phyloP scores from a whole-genome alignment of 345 rosid species.

The Eutrema japonicum region DNA sequence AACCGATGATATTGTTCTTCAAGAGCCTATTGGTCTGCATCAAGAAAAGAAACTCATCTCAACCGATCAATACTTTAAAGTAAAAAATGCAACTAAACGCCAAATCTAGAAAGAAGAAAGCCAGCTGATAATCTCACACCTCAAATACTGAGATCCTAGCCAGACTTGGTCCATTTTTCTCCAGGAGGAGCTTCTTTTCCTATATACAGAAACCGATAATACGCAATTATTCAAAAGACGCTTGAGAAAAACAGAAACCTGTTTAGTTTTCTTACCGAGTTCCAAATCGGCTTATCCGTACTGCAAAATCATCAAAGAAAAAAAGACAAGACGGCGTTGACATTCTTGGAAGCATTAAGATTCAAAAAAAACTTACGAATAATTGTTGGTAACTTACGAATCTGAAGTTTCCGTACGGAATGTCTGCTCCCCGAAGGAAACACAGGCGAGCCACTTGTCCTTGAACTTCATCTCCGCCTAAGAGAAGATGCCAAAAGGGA shows the following conservation, averaged over 20 bases:
- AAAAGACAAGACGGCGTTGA: constrained; percentile 7
- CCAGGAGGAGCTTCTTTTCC: constrained; percentile 92
- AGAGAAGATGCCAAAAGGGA: constrained; percentile 7
- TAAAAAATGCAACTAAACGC: not conserved
- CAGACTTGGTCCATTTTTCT: constrained; percentile 76
- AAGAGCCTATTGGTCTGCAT: constrained; percentile 83
- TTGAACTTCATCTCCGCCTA: constrained; percentile 90
- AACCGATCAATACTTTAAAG: constrained; percentile 5
- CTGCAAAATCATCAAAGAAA: constrained; percentile 55
- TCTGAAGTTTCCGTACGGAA: constrained; percentile 74
- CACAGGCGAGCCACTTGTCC: constrained; percentile 94
- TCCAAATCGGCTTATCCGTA: constrained; percentile 88
- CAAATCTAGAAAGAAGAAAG: constrained; percentile 22
- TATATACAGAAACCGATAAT: constrained; percentile 31
- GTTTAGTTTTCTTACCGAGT: constrained; percentile 59
- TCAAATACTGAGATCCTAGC: constrained; percentile 89
- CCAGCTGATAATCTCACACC: constrained; percentile 49
- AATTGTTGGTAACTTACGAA: constrained; percentile 51
- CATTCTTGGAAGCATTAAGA: not conserved
- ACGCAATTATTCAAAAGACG: not conserved
- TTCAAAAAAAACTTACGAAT: not conserved
- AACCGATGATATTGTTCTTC: constrained; percentile 80
- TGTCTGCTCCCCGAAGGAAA: constrained; percentile 89
- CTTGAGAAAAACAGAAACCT: not conserved
- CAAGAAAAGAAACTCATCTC: constrained; percentile 23